Evolutionary conservation across 345 rosid genomes (phyloP), one percentile per base, ranked within the genome.

Genomic region (Carallia pectinifolia): DNA sequence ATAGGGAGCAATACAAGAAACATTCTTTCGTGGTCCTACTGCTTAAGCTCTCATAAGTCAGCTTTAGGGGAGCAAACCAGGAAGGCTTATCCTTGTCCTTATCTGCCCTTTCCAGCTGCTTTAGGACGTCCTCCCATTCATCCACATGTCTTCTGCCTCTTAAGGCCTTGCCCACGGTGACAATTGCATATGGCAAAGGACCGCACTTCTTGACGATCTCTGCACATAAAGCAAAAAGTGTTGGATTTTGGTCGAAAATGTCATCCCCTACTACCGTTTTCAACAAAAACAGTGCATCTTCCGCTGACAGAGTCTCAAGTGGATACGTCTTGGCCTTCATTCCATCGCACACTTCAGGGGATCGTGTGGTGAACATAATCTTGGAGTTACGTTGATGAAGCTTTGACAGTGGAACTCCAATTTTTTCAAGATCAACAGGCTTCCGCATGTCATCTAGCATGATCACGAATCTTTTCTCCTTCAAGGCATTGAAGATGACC

Each of bases 1-100:
- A 69, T 53, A 77, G n/a, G 3, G 77, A 40, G 55, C 77, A 61
- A 54, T 73, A 74, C 2, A 73, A 15, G 53, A 77, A 72, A 40
- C 80, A 67, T 30, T 9, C 4, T 30, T 30, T 47, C 18, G 27
- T 7, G 1, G 18, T 6, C 33, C 53, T 18, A 56, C 30, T 61
- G 6, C 37, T 16, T 48, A 80, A 53, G 34, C 71, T 72, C 3
- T 47, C 71, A 61, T 62, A 80, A 19, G 81, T 76, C 17, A 68
- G 40, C 39, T 40, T 74, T 37, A 80, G 34, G 31, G 29, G 7
- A 5, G 27, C 27, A 54, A 65, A 69, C 4, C 44, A 39, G 44
- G 64, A 62, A 18, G 65, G 30, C 6, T 34, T 34, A 2, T 64
- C 62, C 29, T 50, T 38, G 0, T 52, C 54, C 19, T 29, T 30